Conservation (phyloP, 305 asterid genomes). For the Withania somnifera region DNA sequence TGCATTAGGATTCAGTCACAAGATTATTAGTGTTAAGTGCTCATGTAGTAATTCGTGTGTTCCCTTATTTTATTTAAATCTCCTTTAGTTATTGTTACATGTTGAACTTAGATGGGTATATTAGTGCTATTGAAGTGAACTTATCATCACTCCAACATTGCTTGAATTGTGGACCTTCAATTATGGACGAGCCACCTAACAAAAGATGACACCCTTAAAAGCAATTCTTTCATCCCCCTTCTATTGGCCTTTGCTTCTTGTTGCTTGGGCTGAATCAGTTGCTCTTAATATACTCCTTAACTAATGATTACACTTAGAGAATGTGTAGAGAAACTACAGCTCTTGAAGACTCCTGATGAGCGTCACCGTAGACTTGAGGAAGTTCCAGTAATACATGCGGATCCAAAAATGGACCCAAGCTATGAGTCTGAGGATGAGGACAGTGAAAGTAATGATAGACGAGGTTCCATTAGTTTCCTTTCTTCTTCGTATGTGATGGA, state of each 20-base stretch:
- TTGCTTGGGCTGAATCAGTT: neutral
- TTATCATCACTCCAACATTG: neutral
- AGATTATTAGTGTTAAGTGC: neutral
- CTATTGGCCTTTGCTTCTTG: neutral
- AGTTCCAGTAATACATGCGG: constrained; percentile 73
- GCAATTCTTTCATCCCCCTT: neutral
- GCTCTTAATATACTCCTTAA: constrained; percentile 41
- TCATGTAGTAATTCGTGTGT: neutral
- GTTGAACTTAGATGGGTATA: neutral
- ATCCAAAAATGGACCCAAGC: constrained; percentile 95
- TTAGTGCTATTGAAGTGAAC: neutral
- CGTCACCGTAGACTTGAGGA: constrained; percentile 84
- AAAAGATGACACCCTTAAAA: neutral
- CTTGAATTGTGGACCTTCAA: neutral
- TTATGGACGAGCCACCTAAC: neutral
- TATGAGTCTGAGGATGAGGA: constrained; percentile 80
- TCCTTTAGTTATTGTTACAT: neutral
- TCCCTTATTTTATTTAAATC: neutral
- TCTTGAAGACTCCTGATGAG: constrained; percentile 95
- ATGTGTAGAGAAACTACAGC: constrained; percentile 89
- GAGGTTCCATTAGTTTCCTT: constrained; percentile 38
- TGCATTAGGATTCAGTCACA: neutral
- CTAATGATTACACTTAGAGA: constrained; percentile 83
- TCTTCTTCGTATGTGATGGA: neutral
- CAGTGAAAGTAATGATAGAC: constrained; percentile 62